These are phyloP conservation scores for Rubia balearica DNA, from an alignment of 305 asterid species.

Conservation along the genomic window DNA sequence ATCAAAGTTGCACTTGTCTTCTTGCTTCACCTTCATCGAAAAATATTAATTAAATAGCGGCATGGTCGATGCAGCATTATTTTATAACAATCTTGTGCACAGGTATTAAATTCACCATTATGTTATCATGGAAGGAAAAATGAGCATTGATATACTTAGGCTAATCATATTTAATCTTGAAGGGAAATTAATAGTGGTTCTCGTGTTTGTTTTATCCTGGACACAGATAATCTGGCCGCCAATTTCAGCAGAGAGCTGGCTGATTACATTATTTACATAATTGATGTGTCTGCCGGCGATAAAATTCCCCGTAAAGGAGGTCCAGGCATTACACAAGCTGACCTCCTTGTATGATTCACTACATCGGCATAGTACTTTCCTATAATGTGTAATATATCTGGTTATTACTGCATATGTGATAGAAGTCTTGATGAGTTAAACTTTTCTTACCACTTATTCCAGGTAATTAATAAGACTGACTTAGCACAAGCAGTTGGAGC, in stretches of 20 bases:
- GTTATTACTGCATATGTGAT: not conserved
- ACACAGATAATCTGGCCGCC: conserved; percentile 86
- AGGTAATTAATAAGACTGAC: conserved; percentile 96
- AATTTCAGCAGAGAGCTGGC: conserved; percentile 97
- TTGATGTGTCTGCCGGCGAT: conserved; percentile 91
- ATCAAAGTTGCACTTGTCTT: not conserved
- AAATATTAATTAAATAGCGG: not conserved
- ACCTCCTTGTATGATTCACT: conserved; percentile 62
- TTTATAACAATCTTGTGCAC: not conserved
- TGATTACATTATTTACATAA: conserved; percentile 81
- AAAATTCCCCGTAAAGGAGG: conserved; percentile 99
- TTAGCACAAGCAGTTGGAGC: conserved; percentile 91
- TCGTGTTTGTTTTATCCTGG: conserved; percentile 2
- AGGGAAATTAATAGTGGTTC: not conserved
- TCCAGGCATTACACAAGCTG: conserved; percentile 97
- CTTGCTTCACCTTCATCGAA: not conserved
- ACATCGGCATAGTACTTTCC: not conserved
- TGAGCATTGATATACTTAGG: not conserved
- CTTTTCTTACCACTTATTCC: conserved; percentile 11
- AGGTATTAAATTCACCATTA: not conserved
- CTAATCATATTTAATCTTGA: not conserved
- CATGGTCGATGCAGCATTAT: not conserved
- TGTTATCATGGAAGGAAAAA: not conserved
- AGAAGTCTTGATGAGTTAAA: not conserved
- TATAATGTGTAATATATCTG: not conserved